Percentiles rank a stretch among this genome's conserved stretches.
Conservation (phyloP, 306 rosid genomes). For the Cicer bijugum region DNA sequence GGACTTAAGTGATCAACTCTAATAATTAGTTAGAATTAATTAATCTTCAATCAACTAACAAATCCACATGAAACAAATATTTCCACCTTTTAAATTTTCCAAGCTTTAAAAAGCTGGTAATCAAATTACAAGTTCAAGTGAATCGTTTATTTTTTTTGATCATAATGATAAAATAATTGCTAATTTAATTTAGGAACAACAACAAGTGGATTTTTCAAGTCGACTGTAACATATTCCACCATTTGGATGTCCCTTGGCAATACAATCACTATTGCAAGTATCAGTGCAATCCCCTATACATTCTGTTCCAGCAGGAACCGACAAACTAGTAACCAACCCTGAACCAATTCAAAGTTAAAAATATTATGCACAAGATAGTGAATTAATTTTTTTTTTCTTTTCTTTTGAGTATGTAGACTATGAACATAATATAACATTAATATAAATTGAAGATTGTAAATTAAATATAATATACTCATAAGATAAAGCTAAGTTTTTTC, state of each 20-base stretch:
- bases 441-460: neutral
- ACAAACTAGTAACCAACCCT: neutral
- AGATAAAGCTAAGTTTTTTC: neutral
- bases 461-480: neutral
- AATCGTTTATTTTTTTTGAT: too few relatives aligned
- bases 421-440: neutral
- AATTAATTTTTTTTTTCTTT: neutral
- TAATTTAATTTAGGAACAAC: neutral
- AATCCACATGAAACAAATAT: too few relatives aligned
- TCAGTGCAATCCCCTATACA: neutral
- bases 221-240: neutral
- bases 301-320: neutral
- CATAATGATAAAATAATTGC: too few relatives aligned
- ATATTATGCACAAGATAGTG: neutral
- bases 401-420: neutral
- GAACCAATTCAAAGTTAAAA: neutral
- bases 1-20: too few relatives aligned
- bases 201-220: neutral
- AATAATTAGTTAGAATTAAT: too few relatives aligned
- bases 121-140: too few relatives aligned
- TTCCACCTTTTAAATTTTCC: too few relatives aligned
- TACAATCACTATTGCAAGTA: neutral
- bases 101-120: too few relatives aligned
- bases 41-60: too few relatives aligned
- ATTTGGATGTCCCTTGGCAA: neutral